phyloP scores from a whole-genome alignment of 2,329 filamentous ascomycete species.

The Achaetomium macrosporum region DNA sequence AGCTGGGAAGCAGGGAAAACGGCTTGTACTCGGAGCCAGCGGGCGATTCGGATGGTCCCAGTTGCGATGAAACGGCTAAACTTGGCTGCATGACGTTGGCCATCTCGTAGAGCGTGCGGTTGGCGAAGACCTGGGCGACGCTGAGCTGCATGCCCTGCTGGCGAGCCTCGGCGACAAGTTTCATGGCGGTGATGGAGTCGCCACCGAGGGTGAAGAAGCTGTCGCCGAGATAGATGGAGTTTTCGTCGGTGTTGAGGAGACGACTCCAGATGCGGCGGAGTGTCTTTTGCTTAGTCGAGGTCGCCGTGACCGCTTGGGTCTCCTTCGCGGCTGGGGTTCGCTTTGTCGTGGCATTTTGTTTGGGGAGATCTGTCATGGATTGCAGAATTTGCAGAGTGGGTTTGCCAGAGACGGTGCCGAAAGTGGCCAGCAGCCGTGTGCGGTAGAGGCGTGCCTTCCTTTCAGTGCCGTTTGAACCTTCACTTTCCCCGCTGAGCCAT shows the following conservation, averaged over 20 bases:
- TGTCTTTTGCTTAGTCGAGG: slow-evolving; percentile 19
- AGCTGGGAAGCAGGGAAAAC: slow-evolving; percentile 42
- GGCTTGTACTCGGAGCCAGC: slow-evolving; percentile 28
- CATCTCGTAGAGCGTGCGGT: slow-evolving; percentile 25
- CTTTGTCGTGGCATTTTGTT: not conserved
- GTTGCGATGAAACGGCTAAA: not conserved
- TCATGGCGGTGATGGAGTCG: slow-evolving; percentile 45
- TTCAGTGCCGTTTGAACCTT: not conserved
- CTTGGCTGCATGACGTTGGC: slow-evolving; percentile 16
- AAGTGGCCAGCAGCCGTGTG: slow-evolving; percentile 38
- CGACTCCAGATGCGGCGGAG: slow-evolving; percentile 31
- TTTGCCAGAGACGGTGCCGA: slow-evolving; percentile 27
- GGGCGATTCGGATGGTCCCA: not conserved
- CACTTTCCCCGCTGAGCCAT: not conserved
- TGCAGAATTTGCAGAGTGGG: slow-evolving; percentile 8
- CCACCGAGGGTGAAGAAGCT: slow-evolving; percentile 46
- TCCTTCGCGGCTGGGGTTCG: not conserved
- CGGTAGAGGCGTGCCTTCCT: slow-evolving; percentile 31
- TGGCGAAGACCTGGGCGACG: slow-evolving; percentile 28
- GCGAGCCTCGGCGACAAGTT: slow-evolving; percentile 37
- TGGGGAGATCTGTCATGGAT: slow-evolving; percentile 10
- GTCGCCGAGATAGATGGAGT: slow-evolving; percentile 30
- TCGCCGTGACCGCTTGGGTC: slow-evolving; percentile 13
- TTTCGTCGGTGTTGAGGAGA: slow-evolving; percentile 30
- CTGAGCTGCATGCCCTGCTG: slow-evolving; percentile 32